Evolutionary conservation across 1,284 basidiomycete genomes (phyloP).

Genomic region (Pyrrhoderma noxium): DNA sequence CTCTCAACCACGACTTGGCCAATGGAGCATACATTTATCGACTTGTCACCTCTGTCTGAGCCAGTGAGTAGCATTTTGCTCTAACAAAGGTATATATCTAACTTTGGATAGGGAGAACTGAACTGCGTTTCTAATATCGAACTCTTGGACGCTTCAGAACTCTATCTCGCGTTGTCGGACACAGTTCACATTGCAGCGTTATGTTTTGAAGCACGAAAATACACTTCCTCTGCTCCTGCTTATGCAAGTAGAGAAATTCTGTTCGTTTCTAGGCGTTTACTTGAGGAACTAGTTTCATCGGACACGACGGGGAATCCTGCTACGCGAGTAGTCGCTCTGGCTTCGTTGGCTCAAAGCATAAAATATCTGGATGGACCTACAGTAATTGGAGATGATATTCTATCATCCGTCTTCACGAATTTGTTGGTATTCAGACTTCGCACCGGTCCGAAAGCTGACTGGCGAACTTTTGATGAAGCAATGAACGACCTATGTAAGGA

Average conservation of each 20-base stretch:
- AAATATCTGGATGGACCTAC: background rate
- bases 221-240: background rate
- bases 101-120: background rate
- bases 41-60: background rate
- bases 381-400: background rate
- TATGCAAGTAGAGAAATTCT: background rate
- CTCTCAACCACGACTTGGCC: constrained; percentile 1
- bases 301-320: background rate
- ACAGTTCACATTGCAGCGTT: background rate
- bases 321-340: constrained; percentile 3
- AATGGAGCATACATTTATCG: background rate
- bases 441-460: constrained; percentile 8
- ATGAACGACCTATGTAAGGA: constrained; percentile 3
- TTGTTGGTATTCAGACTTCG: constrained; percentile 13
- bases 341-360: background rate
- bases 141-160: background rate
- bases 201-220: constrained; percentile 2
- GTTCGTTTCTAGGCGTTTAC: background rate
- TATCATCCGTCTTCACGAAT: constrained; percentile 7
- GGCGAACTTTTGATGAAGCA: constrained; percentile 7
- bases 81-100: background rate
- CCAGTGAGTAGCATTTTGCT: background rate
- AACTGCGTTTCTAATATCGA: background rate
- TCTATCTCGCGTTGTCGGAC: background rate
- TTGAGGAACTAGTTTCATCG: constrained; percentile 5